phyloP scores from a whole-genome alignment of 495 filamentous ascomycete species.

The Lindgomyces ingoldianus region DNA sequence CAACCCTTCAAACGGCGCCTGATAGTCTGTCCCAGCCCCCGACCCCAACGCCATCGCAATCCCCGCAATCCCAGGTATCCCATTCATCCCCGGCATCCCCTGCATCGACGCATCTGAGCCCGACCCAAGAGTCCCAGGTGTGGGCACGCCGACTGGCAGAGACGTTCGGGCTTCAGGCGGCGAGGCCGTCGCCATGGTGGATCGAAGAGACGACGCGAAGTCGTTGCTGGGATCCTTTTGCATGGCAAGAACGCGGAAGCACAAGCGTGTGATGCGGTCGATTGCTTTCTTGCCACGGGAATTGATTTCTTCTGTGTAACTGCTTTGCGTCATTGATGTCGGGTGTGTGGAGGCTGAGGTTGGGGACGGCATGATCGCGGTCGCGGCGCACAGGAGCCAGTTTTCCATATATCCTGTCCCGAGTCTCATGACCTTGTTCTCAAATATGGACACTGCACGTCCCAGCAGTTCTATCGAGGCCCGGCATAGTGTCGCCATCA shows the following conservation, averaged over 20 bases:
- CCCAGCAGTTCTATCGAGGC: conserved; percentile 21
- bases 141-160: neutral
- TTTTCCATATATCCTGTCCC: conserved; percentile 38
- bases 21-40: neutral
- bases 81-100: neutral
- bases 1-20: conserved; percentile 8
- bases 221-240: conserved; percentile 22
- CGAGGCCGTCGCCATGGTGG: conserved; percentile 6
- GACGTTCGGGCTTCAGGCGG: neutral
- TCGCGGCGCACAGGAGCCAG: conserved; percentile 28
- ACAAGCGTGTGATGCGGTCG: conserved; percentile 19
- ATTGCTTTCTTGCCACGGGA: conserved; percentile 17
- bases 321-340: neutral
- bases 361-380: conserved; percentile 20
- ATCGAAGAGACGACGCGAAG: conserved; percentile 11
- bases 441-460: conserved; percentile 21
- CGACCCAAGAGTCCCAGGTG: neutral
- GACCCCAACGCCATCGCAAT: neutral
- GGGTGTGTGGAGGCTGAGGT: neutral
- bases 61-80: neutral
- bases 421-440: conserved; percentile 31
- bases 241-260: conserved; percentile 31
- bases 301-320: conserved; percentile 16
- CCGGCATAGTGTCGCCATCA: conserved; percentile 12
- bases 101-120: neutral